Percentiles rank a stretch among this genome's conserved stretches.
These are phyloP conservation scores for Rhizodiscina lignyota DNA, from an alignment of 495 filamentous ascomycete genomes.

Conservation along the genomic window DNA sequence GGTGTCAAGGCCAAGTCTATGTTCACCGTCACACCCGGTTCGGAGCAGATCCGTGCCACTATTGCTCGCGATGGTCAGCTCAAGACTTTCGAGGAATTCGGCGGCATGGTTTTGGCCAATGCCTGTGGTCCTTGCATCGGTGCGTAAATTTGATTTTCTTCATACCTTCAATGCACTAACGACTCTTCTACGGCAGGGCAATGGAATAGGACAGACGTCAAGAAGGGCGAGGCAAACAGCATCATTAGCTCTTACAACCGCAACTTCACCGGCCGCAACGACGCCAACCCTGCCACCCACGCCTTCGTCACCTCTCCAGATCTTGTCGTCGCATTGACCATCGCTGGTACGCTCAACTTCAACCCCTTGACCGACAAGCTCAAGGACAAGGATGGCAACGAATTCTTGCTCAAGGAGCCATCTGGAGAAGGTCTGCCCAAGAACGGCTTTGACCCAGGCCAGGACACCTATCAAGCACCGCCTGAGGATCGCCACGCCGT, in stretches of 20 bases:
- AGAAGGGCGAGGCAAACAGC: constrained; percentile 94
- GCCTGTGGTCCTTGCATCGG: constrained; percentile 74
- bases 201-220: constrained; percentile 88
- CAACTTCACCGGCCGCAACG: constrained; percentile 99
- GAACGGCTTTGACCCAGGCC: constrained; percentile 80
- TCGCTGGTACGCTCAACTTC: constrained; percentile 87
- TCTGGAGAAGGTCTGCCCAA: constrained; percentile 67
- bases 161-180: constrained; percentile 15
- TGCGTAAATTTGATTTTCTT: constrained; percentile 8
- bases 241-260: constrained; percentile 96
- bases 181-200: constrained; percentile 48
- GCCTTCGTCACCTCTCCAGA: constrained; percentile 98
- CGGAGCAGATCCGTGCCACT: constrained; percentile 94
- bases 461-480: constrained; percentile 93
- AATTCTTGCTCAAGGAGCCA: constrained; percentile 72
- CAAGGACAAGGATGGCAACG: constrained; percentile 94
- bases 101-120: constrained; percentile 90
- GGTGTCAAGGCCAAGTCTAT: constrained; percentile 85
- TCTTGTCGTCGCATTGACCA: constrained; percentile 78
- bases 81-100: constrained; percentile 92
- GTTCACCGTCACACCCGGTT: constrained; percentile 92
- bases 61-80: constrained; percentile 93
- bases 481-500: constrained; percentile 59
- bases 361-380: constrained; percentile 90
- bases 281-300: constrained; percentile 97